These are phyloP conservation scores for Monosporozyma servazzii DNA, from an alignment of 805 yeast species.

Conservation along the genomic window DNA sequence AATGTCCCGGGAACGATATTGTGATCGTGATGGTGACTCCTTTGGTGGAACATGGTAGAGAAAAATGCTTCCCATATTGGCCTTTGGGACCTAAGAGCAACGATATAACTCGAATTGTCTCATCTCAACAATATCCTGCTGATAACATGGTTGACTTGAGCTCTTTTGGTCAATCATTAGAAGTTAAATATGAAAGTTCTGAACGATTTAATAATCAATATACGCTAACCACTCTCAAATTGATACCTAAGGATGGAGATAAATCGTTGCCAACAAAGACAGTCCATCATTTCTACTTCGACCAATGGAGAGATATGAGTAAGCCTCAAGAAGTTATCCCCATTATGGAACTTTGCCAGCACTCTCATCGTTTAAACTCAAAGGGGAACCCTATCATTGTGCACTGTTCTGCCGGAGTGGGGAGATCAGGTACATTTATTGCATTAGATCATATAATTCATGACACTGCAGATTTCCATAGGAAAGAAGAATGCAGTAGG, in stretches of 20 bases:
- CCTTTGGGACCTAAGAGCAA: constrained; percentile 20
- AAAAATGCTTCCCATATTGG: constrained; percentile 84
- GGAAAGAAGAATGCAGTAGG: constrained; percentile 1
- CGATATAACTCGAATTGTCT: constrained; percentile 3
- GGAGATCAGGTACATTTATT: constrained; percentile 86
- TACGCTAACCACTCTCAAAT: constrained; percentile 18
- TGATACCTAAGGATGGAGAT: constrained; percentile 22
- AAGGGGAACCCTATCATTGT: constrained; percentile 48
- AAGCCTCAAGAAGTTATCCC: constrained; percentile 39
- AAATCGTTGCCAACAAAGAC: constrained; percentile 31
- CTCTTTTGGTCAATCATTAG: constrained; percentile 16
- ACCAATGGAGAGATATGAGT: constrained; percentile 79
- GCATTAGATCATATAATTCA: constrained; percentile 34
- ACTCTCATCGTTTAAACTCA: constrained; percentile 24
- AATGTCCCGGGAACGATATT: constrained; percentile 45
- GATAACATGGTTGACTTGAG: constrained; percentile 14
- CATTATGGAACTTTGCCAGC: constrained; percentile 24
- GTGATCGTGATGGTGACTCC: constrained; percentile 71
- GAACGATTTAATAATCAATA: constrained; percentile 16
- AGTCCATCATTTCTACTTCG: constrained; percentile 59
- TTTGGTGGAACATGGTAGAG: constrained; percentile 54
- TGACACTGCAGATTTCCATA: constrained; percentile 20
- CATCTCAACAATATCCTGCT: constrained; percentile 18
- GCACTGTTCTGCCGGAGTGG: constrained; percentile 97
- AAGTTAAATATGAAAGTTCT: constrained; percentile 13